Evolutionary conservation across 2,329 filamentous ascomycete species (phyloP).

Genomic region (Coniochaeta ligniaria): DNA sequence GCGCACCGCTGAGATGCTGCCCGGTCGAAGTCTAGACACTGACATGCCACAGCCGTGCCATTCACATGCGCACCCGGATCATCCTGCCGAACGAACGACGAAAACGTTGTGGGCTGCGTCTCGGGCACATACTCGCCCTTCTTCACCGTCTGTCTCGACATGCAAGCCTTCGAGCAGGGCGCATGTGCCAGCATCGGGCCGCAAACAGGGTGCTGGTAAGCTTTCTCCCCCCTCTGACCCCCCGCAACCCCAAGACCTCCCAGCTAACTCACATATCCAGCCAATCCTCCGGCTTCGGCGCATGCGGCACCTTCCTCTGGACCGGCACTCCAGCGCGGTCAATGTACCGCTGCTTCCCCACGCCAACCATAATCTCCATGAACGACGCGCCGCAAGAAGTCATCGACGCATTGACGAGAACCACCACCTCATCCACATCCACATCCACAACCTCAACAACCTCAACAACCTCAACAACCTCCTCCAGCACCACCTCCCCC

Average conservation of each 20-base stretch:
- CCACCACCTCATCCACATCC: conserved; percentile 1
- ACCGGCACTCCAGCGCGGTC: conserved; percentile 21
- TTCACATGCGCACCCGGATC: conserved; percentile 9
- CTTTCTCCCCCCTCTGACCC: neutral
- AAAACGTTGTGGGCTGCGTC: conserved; percentile 27
- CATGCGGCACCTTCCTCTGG: conserved; percentile 30
- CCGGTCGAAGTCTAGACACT: neutral
- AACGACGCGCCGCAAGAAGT: conserved; percentile 25
- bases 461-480: neutral
- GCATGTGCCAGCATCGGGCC: conserved; percentile 18
- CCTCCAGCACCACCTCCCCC: neutral
- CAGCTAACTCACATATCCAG: conserved; percentile 1
- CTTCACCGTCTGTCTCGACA: conserved; percentile 27
- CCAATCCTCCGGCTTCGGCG: conserved; percentile 11
- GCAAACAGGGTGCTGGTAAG: conserved; percentile 29
- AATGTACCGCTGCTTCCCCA: conserved; percentile 27
- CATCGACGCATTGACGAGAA: conserved; percentile 19
- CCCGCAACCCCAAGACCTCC: neutral
- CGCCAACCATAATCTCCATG: conserved; percentile 20
- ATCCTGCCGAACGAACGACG: conserved; percentile 21
- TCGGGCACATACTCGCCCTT: conserved; percentile 21
- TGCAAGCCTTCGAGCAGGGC: conserved; percentile 19
- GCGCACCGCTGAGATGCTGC: neutral
- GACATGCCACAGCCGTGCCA: conserved; percentile 6
- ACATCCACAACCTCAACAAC: conserved; percentile 1